Percentiles rank a stretch among this genome's conserved stretches.
Evolutionary conservation across 257 asterid genomes (phyloP).

Genomic region (Ophiorrhiza pumila): DNA sequence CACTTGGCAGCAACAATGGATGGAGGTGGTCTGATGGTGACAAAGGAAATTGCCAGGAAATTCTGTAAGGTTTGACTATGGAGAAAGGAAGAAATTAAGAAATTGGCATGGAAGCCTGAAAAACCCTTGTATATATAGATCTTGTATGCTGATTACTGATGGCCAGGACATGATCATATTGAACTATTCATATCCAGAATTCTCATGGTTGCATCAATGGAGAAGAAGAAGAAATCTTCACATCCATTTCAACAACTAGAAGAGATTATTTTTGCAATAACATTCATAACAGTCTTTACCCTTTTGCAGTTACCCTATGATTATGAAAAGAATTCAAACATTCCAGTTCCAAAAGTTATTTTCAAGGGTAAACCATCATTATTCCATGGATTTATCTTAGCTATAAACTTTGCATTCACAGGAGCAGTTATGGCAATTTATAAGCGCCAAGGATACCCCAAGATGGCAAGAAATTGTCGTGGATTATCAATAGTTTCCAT

Average conservation of each 20-base stretch:
- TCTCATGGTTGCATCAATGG: background rate
- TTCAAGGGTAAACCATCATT: background rate
- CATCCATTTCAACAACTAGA: background rate
- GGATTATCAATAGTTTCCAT: background rate
- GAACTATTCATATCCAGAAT: too few relatives aligned
- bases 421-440: conserved; percentile 1
- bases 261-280: background rate
- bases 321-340: background rate
- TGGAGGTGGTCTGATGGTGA: too few relatives aligned
- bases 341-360: conserved; percentile 2
- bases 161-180: too few relatives aligned
- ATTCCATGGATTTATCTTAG: background rate
- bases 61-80: too few relatives aligned
- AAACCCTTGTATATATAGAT: too few relatives aligned
- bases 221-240: background rate
- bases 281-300: background rate
- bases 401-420: background rate
- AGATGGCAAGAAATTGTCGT: background rate
- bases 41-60: too few relatives aligned
- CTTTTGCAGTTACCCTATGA: background rate
- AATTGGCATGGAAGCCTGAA: too few relatives aligned
- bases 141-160: too few relatives aligned
- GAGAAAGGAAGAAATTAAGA: too few relatives aligned
- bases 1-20: too few relatives aligned
- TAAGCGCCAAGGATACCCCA: background rate